Evolutionary conservation across 495 filamentous ascomycete genomes (phyloP).

Genomic region (Durotheca rogersii): DNA sequence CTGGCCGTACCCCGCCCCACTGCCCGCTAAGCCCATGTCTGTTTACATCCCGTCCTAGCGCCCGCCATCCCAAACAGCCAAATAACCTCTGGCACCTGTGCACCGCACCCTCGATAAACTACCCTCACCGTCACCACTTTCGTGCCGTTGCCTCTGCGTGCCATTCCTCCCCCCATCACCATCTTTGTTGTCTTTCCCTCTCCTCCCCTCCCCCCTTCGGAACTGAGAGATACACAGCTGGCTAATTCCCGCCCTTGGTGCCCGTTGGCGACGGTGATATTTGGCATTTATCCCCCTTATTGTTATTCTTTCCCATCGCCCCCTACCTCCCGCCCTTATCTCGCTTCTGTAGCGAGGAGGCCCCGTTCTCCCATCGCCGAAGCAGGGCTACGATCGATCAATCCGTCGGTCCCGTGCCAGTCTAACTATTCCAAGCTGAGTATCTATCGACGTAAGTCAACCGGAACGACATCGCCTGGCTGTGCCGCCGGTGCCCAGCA

Average conservation of each 20-base stretch:
- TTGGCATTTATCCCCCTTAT: neutral
- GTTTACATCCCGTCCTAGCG: slow-evolving; percentile 26
- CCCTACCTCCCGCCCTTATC: slow-evolving; percentile 4
- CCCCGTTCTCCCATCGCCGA: slow-evolving; percentile 8
- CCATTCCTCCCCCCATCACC: neutral
- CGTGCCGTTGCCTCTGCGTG: slow-evolving; percentile 2
- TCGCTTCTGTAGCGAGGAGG: neutral
- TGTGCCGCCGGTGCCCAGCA: slow-evolving; percentile 5
- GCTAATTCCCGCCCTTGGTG: neutral
- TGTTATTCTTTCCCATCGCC: neutral
- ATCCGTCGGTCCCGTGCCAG: slow-evolving; percentile 1
- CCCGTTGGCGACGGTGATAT: slow-evolving; percentile 1
- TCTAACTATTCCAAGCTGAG: slow-evolving; percentile 9
- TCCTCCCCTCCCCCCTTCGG: slow-evolving; percentile 4
- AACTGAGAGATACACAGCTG: neutral
- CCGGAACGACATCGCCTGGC: slow-evolving; percentile 13
- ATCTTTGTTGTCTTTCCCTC: neutral
- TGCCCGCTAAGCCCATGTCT: slow-evolving; percentile 25
- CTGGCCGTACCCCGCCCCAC: slow-evolving; percentile 20
- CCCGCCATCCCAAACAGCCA: slow-evolving; percentile 24
- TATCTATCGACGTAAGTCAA: slow-evolving; percentile 8
- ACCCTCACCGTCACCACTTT: neutral
- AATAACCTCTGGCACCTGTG: slow-evolving; percentile 26
- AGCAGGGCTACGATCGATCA: slow-evolving; percentile 14
- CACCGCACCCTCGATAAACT: neutral